A percentile compares a stretch with the other conserved stretches of the same genome.
Conservation (phyloP, 495 filamentous ascomycete genomes). For the Penicillium malachiteum region DNA sequence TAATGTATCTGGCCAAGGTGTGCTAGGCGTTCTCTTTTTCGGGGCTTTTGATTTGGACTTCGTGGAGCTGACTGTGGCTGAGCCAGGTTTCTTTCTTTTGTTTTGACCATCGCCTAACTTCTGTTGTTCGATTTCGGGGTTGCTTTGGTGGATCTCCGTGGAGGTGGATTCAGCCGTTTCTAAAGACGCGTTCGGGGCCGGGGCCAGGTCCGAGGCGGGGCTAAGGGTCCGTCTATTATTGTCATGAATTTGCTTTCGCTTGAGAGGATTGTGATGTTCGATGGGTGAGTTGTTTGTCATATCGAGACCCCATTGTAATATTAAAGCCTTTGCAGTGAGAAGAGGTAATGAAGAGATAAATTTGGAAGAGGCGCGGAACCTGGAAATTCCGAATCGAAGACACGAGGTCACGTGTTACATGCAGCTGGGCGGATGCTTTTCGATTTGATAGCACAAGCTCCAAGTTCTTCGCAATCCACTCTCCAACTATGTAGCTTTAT, state of each 20-base stretch:
- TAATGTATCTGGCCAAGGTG: constrained; percentile 75
- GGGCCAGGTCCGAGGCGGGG: background rate
- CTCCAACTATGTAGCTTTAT: no score
- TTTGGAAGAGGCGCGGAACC: background rate
- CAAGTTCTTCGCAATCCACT: no score
- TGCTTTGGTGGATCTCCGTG: background rate
- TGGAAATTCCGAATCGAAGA: background rate
- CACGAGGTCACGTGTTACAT: no score
- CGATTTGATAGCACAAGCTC: no score
- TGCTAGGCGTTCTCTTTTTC: constrained; percentile 29
- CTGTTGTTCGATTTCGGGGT: background rate
- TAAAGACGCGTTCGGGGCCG: constrained; percentile 20
- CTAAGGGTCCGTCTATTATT: background rate
- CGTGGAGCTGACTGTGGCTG: no score
- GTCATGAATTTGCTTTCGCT: constrained; percentile 23
- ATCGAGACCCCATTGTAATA: constrained; percentile 28
- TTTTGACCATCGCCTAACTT: background rate
- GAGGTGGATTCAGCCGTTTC: background rate
- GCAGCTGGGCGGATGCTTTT: no score
- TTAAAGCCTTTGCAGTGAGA: background rate
- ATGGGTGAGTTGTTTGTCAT: constrained; percentile 20
- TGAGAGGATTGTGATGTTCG: constrained; percentile 3
- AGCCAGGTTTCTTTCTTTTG: constrained; percentile 2
- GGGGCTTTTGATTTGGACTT: constrained; percentile 8
- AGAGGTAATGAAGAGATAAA: background rate